These are phyloP conservation scores for Gleditsia sinensis DNA, from an alignment of 306 rosid species.

Conservation along the genomic window DNA sequence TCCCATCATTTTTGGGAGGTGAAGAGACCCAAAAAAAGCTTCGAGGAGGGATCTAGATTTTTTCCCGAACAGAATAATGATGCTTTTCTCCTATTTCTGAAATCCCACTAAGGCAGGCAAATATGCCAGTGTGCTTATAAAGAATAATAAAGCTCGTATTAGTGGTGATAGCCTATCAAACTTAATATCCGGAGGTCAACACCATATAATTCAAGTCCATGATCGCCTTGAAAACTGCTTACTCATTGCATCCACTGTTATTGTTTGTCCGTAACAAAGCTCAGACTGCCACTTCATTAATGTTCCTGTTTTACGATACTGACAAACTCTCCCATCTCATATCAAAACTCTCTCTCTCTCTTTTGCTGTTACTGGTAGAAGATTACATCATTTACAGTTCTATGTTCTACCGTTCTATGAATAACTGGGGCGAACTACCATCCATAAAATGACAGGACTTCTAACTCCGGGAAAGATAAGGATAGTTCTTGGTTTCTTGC, in stretches of 20 bases:
- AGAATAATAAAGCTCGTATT: not conserved
- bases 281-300: not conserved
- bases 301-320: not conserved
- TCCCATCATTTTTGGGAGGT: not conserved
- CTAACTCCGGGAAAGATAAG: no score
- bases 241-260: not conserved
- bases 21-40: not conserved
- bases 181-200: not conserved
- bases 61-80: not conserved
- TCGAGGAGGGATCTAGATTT: not conserved
- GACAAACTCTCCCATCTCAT: not conserved
- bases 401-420: not conserved
- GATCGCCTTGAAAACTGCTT: not conserved
- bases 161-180: constrained; percentile 1
- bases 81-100: not conserved
- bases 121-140: not conserved
- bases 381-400: not conserved
- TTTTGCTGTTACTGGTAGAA: not conserved
- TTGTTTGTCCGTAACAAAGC: not conserved
- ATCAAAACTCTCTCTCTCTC: not conserved
- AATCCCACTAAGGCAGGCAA: not conserved
- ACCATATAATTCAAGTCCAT: not conserved
- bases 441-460: not conserved
- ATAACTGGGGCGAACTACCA: not conserved
- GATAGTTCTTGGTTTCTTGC: no score